Percentiles rank a stretch among this genome's conserved stretches.
Conservation (phyloP, 2,329 filamentous ascomycete species). For the Venturia nashicola region DNA sequence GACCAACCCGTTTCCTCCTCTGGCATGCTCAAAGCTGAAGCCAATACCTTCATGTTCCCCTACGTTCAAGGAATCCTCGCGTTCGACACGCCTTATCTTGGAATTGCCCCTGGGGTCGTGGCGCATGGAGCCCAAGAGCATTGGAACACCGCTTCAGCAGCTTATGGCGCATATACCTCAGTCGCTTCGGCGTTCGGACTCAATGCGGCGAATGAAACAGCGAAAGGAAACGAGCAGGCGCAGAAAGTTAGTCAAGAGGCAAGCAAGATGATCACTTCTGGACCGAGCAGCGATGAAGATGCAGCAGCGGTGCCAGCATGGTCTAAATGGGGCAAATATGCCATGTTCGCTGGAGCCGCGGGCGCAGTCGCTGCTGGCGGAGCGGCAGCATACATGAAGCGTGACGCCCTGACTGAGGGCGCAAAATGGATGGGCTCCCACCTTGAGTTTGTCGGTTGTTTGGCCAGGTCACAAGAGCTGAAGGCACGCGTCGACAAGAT, state of each 20-base stretch:
- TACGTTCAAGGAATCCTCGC: constrained; percentile 82
- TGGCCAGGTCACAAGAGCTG: constrained; percentile 74
- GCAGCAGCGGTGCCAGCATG: constrained; percentile 40
- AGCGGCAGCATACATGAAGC: constrained; percentile 74
- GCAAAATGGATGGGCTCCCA: constrained; percentile 79
- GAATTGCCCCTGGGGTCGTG: constrained; percentile 70
- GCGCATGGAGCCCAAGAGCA: constrained; percentile 79
- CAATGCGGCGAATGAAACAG: constrained; percentile 12
- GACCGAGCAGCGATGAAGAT: constrained; percentile 24
- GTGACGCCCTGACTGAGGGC: constrained; percentile 54
- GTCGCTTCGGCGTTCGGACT: constrained; percentile 48
- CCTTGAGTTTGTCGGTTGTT: constrained; percentile 83
- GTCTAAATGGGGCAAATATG: constrained; percentile 74
- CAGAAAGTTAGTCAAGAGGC: constrained; percentile 19
- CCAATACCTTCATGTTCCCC: constrained; percentile 71
- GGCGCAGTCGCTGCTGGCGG: constrained; percentile 73
- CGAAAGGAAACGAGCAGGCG: background rate
- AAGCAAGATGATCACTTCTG: constrained; percentile 19
- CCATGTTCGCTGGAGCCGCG: constrained; percentile 70
- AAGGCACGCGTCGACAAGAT: constrained; percentile 60
- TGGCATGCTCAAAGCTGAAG: constrained; percentile 22
- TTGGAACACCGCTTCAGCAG: constrained; percentile 60
- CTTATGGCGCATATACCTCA: constrained; percentile 54
- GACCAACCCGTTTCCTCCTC: constrained; percentile 38
- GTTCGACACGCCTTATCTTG: constrained; percentile 87